Evolutionary conservation across 371 early-diverging fungal species (phyloP).

Genomic region (Phascolomyces articulosus): DNA sequence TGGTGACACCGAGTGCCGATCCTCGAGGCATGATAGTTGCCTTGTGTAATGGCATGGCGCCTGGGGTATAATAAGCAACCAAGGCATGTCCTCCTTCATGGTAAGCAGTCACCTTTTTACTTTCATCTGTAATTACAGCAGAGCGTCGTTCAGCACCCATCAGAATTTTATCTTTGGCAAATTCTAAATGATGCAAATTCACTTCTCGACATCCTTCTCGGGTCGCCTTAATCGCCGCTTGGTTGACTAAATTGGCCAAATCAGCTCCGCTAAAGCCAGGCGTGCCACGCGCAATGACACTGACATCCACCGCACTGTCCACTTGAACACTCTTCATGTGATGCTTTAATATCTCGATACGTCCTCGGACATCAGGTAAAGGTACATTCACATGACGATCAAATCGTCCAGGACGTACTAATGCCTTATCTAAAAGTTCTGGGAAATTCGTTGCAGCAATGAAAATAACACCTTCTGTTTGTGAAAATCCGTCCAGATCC

Average conservation of each 20-base stretch:
- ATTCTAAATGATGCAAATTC: slow-evolving; percentile 79
- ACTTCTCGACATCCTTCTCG: slow-evolving; percentile 70
- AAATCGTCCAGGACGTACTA: slow-evolving; percentile 96
- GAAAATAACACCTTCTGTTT: slow-evolving; percentile 89
- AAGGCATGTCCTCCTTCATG: slow-evolving; percentile 97
- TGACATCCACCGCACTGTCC: slow-evolving; percentile 67
- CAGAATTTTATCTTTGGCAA: slow-evolving; percentile 93
- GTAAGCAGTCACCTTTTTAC: slow-evolving; percentile 86
- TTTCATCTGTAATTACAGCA: slow-evolving; percentile 86
- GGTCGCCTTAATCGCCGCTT: slow-evolving; percentile 91
- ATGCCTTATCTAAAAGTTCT: slow-evolving; percentile 94
- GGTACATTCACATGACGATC: slow-evolving; percentile 93
- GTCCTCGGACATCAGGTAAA: slow-evolving; percentile 91
- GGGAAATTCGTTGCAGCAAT: slow-evolving; percentile 99
- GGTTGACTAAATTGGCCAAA: slow-evolving; percentile 92
- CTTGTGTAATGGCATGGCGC: slow-evolving; percentile 93
- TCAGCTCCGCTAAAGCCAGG: slow-evolving; percentile 98
- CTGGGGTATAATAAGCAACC: slow-evolving; percentile 88
- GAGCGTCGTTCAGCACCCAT: slow-evolving; percentile 93
- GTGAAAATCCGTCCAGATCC: slow-evolving; percentile 94
- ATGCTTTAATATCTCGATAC: slow-evolving; percentile 85
- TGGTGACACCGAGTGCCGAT: slow-evolving; percentile 82
- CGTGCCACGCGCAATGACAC: slow-evolving; percentile 87
- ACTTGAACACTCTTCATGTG: slow-evolving; percentile 77
- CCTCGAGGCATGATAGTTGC: slow-evolving; percentile 97